Evolutionary conservation across 768 basidiomycete genomes (phyloP).

Genomic region (Ramaria sp.): DNA sequence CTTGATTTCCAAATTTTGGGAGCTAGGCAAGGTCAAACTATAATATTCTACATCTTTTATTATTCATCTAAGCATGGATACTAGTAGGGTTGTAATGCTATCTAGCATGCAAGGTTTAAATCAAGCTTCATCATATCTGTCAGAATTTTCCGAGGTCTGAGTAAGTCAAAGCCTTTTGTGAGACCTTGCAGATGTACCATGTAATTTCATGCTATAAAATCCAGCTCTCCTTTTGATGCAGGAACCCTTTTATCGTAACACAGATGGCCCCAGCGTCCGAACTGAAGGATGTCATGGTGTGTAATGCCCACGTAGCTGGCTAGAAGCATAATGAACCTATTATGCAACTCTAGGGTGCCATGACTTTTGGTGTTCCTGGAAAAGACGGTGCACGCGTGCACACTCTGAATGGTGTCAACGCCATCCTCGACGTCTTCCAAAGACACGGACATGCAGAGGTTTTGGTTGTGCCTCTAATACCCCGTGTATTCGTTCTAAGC

Average conservation of each 20-base stretch:
- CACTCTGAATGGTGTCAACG: conserved; percentile 9
- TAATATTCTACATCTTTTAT: no score
- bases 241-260: not conserved
- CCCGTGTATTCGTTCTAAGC: no score
- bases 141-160: no score
- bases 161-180: no score
- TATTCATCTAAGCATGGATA: no score
- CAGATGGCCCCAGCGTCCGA: conserved; percentile 22
- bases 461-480: not conserved
- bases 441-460: conserved; percentile 25
- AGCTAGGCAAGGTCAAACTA: no score
- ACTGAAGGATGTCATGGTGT: conserved; percentile 43
- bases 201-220: no score
- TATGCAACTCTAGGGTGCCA: conserved; percentile 9
- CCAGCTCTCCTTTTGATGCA: not conserved
- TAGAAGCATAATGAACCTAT: not conserved
- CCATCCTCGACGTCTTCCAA: conserved; percentile 24
- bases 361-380: conserved; percentile 19
- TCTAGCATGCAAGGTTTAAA: not conserved
- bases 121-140: not conserved
- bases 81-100: not conserved
- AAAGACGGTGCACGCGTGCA: conserved; percentile 17
- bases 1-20: no score
- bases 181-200: no score
- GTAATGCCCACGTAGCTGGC: not conserved